Conservation (phyloP, 345 rosid species). For the Citropsis articulata region DNA sequence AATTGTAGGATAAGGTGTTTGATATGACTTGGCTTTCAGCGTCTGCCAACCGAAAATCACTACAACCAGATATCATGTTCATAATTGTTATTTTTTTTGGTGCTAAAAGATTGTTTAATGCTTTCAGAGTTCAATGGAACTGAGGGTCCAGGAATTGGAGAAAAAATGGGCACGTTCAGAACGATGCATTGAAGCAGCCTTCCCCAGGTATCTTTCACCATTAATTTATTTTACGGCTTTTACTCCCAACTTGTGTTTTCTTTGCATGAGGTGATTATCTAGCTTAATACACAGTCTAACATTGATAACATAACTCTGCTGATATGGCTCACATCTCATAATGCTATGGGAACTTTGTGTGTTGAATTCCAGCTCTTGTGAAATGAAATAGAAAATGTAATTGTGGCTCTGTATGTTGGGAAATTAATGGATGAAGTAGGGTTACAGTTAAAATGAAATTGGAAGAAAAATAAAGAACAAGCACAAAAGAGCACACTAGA, state of each 20-base stretch:
- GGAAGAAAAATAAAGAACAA: too few species aligned
- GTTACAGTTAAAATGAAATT: too few species aligned
- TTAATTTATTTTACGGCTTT: slow-evolving; percentile 2
- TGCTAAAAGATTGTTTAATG: slow-evolving; percentile 22
- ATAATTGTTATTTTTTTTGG: background rate
- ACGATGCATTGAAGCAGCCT: slow-evolving; percentile 67
- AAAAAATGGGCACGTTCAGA: slow-evolving; percentile 71
- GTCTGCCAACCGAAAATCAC: too few species aligned
- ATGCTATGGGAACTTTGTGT: background rate
- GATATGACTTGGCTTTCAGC: too few species aligned
- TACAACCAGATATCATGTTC: too few species aligned
- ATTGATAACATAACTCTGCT: background rate
- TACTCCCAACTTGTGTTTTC: background rate
- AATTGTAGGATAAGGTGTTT: too few species aligned
- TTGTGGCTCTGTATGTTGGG: background rate
- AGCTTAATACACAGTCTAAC: background rate
- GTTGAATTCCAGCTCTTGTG: background rate
- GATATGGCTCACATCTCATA: background rate
- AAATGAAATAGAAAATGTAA: background rate
- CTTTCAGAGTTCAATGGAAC: slow-evolving; percentile 70
- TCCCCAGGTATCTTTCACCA: slow-evolving; percentile 58
- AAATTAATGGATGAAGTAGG: too few species aligned
- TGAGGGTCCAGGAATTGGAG: slow-evolving; percentile 65
- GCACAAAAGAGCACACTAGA: too few species aligned
- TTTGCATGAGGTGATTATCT: background rate